Evolutionary conservation across 2,329 filamentous ascomycete species (phyloP).

Genomic region (Fonsecaea nubica): DNA sequence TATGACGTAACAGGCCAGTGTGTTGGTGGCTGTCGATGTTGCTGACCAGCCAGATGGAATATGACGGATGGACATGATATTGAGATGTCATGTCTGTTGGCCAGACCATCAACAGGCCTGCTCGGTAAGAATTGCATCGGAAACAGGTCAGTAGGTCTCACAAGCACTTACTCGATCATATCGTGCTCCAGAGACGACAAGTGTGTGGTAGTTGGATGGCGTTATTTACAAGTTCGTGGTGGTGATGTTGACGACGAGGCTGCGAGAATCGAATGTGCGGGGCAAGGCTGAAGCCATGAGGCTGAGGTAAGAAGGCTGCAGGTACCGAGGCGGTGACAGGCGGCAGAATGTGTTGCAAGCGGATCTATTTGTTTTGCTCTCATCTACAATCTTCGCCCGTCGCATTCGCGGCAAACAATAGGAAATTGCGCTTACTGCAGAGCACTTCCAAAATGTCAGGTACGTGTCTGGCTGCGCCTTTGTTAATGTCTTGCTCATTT

Average conservation of each 20-base stretch:
- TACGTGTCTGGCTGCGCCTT: neutral
- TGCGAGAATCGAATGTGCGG: conserved; percentile 8
- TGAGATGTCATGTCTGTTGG: too few relatives aligned
- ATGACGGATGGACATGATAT: too few relatives aligned
- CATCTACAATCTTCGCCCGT: neutral
- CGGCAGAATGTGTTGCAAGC: conserved; percentile 13
- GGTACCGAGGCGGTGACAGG: conserved; percentile 18
- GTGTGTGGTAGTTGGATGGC: neutral
- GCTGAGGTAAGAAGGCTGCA: conserved; percentile 13
- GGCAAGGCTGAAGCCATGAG: conserved; percentile 24
- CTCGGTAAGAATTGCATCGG: too few relatives aligned
- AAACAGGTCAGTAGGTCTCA: too few relatives aligned
- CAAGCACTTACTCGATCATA: neutral
- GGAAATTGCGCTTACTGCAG: neutral
- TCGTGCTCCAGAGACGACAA: neutral
- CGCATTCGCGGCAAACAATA: neutral
- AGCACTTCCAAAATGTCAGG: conserved; percentile 23
- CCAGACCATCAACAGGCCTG: too few relatives aligned
- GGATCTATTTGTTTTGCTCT: conserved; percentile 16
- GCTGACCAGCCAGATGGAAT: too few relatives aligned
- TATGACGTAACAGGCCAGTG: too few relatives aligned
- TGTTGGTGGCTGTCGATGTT: too few relatives aligned
- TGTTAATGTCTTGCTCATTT: neutral
- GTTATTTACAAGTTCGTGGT: neutral
- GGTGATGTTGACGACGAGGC: neutral